Evolutionary conservation across 192 early-diverging fungal species (phyloP).

Genomic region (Paraglomus occultum): DNA sequence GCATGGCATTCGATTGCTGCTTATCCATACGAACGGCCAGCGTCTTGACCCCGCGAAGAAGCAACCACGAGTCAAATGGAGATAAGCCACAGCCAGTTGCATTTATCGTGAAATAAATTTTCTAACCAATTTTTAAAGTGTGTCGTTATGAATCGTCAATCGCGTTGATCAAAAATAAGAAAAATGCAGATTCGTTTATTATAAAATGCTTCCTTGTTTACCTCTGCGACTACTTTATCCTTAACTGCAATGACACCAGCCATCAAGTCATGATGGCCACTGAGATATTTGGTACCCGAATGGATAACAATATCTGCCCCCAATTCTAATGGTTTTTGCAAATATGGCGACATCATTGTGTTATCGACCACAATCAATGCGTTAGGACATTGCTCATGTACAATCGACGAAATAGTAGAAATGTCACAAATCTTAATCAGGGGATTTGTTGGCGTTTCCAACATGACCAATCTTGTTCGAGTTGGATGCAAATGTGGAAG

Average conservation of each 20-base stretch:
- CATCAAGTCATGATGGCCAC: conserved; percentile 98
- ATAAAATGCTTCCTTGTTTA: conserved; percentile 34
- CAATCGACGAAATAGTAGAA: conserved; percentile 65
- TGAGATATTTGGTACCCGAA: conserved; percentile 96
- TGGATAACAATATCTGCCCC: conserved; percentile 95
- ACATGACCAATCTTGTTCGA: conserved; percentile 80
- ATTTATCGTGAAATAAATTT: conserved; percentile 93
- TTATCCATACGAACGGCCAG: conserved; percentile 95
- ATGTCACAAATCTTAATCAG: conserved; percentile 94
- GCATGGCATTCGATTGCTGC: conserved; percentile 79
- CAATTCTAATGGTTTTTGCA: conserved; percentile 83
- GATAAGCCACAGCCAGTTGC: conserved; percentile 86
- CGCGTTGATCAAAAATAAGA: conserved; percentile 6
- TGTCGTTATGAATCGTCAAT: neutral
- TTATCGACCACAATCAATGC: conserved; percentile 95
- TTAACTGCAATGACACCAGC: conserved; percentile 91
- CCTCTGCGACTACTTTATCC: conserved; percentile 68
- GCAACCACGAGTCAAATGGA: conserved; percentile 92
- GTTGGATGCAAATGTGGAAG: conserved; percentile 61
- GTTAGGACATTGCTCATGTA: conserved; percentile 71
- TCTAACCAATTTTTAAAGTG: conserved; percentile 37
- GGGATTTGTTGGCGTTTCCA: conserved; percentile 98
- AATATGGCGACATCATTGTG: conserved; percentile 98
- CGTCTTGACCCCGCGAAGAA: conserved; percentile 94
- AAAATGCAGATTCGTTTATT: neutral